A percentile compares a stretch with the other conserved stretches of the same genome.
phyloP scores from a whole-genome alignment of 192 early-diverging fungal genomes.

The Phlyctochytrium planicorne region DNA sequence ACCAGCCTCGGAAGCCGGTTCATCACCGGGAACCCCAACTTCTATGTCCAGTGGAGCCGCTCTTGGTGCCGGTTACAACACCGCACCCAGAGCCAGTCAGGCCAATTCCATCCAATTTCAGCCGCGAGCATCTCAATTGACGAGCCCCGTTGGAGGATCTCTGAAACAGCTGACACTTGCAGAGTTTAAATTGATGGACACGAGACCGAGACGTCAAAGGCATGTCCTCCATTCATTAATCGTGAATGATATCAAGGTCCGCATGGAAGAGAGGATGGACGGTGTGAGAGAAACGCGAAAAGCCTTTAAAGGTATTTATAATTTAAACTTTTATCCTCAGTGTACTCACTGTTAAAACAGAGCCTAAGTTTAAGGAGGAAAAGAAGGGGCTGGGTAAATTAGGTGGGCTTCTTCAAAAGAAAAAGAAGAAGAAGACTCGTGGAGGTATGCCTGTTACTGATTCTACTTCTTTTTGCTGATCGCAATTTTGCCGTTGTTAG shows the following conservation, averaged over 20 bases:
- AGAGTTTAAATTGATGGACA: neutral
- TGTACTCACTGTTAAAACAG: slow-evolving; percentile 2
- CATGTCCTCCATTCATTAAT: neutral
- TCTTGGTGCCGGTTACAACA: neutral
- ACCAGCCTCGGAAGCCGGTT: neutral
- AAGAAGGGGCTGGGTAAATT: slow-evolving; percentile 36
- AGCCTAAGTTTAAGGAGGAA: slow-evolving; percentile 39
- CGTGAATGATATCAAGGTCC: slow-evolving; percentile 6
- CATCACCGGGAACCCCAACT: neutral
- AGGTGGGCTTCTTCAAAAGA: slow-evolving; percentile 34
- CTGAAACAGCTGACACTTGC: neutral
- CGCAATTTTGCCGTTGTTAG: slow-evolving; percentile 1
- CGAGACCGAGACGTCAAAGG: neutral
- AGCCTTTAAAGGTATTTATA: slow-evolving; percentile 4
- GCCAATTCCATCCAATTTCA: neutral
- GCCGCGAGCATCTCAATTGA: neutral
- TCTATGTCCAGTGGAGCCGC: neutral
- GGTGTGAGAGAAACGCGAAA: slow-evolving; percentile 19
- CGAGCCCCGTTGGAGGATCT: neutral
- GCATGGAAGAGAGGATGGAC: slow-evolving; percentile 11
- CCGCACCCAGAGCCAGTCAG: neutral
- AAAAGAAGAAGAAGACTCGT: slow-evolving; percentile 38
- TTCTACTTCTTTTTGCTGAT: slow-evolving; percentile 2
- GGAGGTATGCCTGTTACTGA: slow-evolving; percentile 20
- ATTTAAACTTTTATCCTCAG: neutral